These are phyloP conservation scores for Blastomyces parvus DNA, from an alignment of 2,329 filamentous ascomycete species.

Conservation along the genomic window DNA sequence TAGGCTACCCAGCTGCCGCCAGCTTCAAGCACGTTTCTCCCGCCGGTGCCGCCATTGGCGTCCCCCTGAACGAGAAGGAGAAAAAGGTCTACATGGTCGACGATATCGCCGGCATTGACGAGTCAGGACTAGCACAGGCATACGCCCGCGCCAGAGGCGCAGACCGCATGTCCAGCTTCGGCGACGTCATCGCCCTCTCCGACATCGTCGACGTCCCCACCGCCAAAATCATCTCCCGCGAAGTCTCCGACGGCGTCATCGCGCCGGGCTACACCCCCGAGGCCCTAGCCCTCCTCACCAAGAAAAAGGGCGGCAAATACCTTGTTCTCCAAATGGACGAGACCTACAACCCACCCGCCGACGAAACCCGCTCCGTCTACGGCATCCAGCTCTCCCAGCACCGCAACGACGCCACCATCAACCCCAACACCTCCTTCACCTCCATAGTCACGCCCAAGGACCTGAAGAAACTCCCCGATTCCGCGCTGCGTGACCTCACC, in stretches of 20 bases:
- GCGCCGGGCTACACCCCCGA: conserved; percentile 77
- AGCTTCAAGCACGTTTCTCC: conserved; percentile 99
- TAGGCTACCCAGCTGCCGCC: conserved; percentile 80
- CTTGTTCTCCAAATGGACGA: conserved; percentile 91
- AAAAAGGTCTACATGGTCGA: conserved; percentile 98
- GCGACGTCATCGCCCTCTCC: conserved; percentile 88
- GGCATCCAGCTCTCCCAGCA: conserved; percentile 81
- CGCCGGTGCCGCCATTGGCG: conserved; percentile 86
- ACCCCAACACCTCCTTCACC: conserved; percentile 69
- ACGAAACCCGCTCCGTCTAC: conserved; percentile 80
- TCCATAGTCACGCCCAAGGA: conserved; percentile 82
- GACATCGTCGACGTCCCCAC: conserved; percentile 85
- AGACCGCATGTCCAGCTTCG: conserved; percentile 98
- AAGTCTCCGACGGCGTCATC: conserved; percentile 95
- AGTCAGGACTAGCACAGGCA: conserved; percentile 78
- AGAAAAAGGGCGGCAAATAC: conserved; percentile 98
- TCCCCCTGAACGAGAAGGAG: conserved; percentile 76
- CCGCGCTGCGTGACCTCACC: conserved; percentile 78
- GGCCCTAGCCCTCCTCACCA: conserved; percentile 81
- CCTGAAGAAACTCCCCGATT: conserved; percentile 60
- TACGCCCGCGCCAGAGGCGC: conserved; percentile 93
- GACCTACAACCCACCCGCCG: conserved; percentile 62
- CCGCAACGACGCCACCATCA: conserved; percentile 84
- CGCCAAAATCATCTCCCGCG: conserved; percentile 93
- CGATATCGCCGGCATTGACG: conserved; percentile 81